phyloP scores from a whole-genome alignment of 2,329 filamentous ascomycete genomes.

The Helicocarpus griseus region DNA sequence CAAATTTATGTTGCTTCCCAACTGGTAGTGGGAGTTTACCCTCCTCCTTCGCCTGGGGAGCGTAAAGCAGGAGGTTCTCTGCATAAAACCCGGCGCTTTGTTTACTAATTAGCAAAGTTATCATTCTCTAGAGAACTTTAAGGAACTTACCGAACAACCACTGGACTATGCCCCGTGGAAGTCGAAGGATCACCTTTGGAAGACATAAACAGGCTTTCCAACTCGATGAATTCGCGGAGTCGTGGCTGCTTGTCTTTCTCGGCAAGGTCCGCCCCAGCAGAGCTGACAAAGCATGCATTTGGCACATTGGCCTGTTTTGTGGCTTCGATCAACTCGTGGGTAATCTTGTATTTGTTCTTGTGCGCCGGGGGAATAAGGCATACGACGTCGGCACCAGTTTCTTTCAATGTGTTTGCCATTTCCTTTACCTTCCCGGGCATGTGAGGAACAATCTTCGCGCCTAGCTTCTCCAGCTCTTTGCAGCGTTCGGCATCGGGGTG shows the following conservation, averaged over 20 bases:
- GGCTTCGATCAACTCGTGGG: conserved; percentile 36
- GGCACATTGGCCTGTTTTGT: conserved; percentile 36
- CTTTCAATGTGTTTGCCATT: conserved; percentile 32
- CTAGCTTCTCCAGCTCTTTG: conserved; percentile 34
- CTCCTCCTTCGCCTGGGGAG: conserved; percentile 37
- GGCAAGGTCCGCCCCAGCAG: conserved; percentile 42
- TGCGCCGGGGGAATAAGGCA: conserved; percentile 42
- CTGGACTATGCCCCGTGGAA: conserved; percentile 34
- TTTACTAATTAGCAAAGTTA: neutral
- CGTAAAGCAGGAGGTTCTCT: conserved; percentile 43
- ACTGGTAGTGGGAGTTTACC: conserved; percentile 39
- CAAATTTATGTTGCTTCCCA: conserved; percentile 40
- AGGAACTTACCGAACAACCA: conserved; percentile 35
- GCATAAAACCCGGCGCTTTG: conserved; percentile 42
- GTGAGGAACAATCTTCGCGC: conserved; percentile 36
- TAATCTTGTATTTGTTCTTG: conserved; percentile 38
- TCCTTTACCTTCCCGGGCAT: conserved; percentile 32
- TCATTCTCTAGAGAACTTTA: neutral
- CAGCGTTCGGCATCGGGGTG: conserved; percentile 29
- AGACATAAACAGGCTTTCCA: conserved; percentile 36
- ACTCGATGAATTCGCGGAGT: conserved; percentile 43
- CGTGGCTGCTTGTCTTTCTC: conserved; percentile 40
- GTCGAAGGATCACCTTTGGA: conserved; percentile 36
- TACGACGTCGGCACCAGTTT: conserved; percentile 38
- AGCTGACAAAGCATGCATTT: conserved; percentile 41